A percentile compares a stretch with the other conserved stretches of the same genome.
These are phyloP conservation scores for Penicillium expansum DNA, from an alignment of 2,329 filamentous ascomycete genomes.

Conservation along the genomic window DNA sequence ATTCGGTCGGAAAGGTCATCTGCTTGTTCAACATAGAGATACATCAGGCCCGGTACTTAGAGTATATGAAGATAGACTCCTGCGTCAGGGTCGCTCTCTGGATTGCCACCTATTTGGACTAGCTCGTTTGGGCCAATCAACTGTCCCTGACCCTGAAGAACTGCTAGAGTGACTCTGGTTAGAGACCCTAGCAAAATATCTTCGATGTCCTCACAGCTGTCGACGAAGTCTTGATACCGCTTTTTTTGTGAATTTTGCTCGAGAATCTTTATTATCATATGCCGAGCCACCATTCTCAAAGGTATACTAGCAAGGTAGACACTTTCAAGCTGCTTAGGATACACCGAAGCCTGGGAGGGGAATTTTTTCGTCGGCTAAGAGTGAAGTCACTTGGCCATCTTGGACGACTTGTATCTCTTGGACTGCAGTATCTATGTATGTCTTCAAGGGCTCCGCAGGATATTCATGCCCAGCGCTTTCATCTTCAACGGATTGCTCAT, in stretches of 20 bases:
- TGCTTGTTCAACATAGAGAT: not conserved
- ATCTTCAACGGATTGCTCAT: not conserved
- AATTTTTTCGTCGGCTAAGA: not conserved
- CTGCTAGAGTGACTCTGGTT: not conserved
- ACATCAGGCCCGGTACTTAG: not conserved
- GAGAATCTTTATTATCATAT: not conserved
- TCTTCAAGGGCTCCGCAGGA: not conserved
- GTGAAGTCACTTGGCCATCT: not conserved
- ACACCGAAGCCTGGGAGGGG: not conserved
- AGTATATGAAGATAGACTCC: not conserved
- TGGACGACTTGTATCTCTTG: not conserved
- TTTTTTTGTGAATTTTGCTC: not conserved
- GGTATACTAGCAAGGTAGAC: not conserved
- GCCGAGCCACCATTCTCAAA: not conserved
- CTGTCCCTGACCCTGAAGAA: not conserved
- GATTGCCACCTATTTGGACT: not conserved
- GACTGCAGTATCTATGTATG: not conserved
- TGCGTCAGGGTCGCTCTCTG: not conserved
- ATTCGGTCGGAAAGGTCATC: too few species aligned
- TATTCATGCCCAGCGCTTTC: not conserved
- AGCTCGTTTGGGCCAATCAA: not conserved
- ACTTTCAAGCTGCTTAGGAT: not conserved
- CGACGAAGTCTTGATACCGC: not conserved
- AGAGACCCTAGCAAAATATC: not conserved
- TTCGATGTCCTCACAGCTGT: not conserved